Conservation (phyloP, 768 basidiomycete genomes). For the Suillus sp. region DNA sequence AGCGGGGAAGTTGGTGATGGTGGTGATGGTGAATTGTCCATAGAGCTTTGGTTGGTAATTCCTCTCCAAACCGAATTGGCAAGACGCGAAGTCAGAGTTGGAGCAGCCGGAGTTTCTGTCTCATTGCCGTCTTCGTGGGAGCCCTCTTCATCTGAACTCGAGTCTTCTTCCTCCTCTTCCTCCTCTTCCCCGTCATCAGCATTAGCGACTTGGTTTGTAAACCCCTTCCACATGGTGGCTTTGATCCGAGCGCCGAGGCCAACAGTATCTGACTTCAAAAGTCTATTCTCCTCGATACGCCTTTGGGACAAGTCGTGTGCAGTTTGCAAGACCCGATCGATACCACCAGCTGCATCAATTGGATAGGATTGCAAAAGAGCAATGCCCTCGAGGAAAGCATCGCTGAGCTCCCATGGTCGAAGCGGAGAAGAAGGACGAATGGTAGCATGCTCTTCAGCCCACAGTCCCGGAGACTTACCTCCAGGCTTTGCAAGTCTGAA, state of each 20-base stretch:
- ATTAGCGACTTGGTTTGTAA: slow-evolving; percentile 52
- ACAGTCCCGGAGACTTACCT: slow-evolving; percentile 48
- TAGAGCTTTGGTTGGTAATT: slow-evolving; percentile 72
- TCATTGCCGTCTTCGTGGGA: slow-evolving; percentile 44
- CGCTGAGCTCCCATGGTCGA: slow-evolving; percentile 53
- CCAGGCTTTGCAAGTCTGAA: slow-evolving; percentile 56
- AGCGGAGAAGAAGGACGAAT: slow-evolving; percentile 45
- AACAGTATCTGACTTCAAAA: slow-evolving; percentile 34
- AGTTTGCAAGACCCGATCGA: slow-evolving; percentile 70
- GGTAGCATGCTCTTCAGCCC: slow-evolving; percentile 47
- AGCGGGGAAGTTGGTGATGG: slow-evolving; percentile 35
- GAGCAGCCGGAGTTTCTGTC: slow-evolving; percentile 41
- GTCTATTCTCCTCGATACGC: slow-evolving; percentile 43
- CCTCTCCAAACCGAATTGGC: slow-evolving; percentile 75
- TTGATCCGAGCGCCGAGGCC: slow-evolving; percentile 59
- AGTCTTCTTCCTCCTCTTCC: slow-evolving; percentile 30
- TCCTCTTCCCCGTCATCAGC: slow-evolving; percentile 38
- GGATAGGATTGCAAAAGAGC: slow-evolving; percentile 67
- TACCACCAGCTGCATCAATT: slow-evolving; percentile 63
- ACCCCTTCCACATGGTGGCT: slow-evolving; percentile 67
- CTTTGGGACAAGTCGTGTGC: slow-evolving; percentile 60
- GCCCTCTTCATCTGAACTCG: slow-evolving; percentile 28
- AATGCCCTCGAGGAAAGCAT: slow-evolving; percentile 69
- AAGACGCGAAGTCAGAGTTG: slow-evolving; percentile 52
- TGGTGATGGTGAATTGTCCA: slow-evolving; percentile 53